These are phyloP conservation scores for Mortierella sp. DNA, from an alignment of 371 early-diverging fungal species.

Conservation along the genomic window DNA sequence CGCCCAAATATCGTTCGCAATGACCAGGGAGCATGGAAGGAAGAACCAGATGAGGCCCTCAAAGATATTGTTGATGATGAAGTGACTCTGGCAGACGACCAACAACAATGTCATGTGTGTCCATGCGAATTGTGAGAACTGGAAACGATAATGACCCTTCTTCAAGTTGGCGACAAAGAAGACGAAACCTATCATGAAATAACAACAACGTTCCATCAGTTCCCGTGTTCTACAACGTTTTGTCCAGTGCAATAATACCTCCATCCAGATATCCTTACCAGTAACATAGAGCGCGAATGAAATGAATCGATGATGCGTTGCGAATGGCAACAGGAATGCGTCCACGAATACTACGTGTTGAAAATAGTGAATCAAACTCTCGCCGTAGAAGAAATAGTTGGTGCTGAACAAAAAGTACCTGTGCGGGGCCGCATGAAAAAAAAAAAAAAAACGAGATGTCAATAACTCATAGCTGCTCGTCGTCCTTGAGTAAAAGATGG, in stretches of 20 bases:
- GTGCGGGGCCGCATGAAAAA: not conserved
- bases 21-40: conserved; percentile 91
- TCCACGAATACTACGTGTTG: conserved; percentile 82
- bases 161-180: conserved; percentile 93
- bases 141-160: conserved; percentile 88
- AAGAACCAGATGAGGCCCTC: conserved; percentile 98
- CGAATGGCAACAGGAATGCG: conserved; percentile 83
- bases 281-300: conserved; percentile 89
- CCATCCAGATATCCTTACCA: conserved; percentile 58
- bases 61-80: conserved; percentile 95
- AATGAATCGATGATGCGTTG: conserved; percentile 94
- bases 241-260: too few relatives aligned
- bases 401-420: conserved; percentile 87
- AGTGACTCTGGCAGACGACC: conserved; percentile 90
- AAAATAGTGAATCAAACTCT: conserved; percentile 90
- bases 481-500: too few relatives aligned
- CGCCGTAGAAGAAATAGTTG: conserved; percentile 94
- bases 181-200: conserved; percentile 80
- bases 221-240: too few relatives aligned
- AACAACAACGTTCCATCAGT: too few relatives aligned
- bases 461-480: too few relatives aligned
- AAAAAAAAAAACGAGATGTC: too few relatives aligned
- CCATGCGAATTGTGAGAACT: conserved; percentile 96
- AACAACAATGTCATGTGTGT: conserved; percentile 95
- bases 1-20: conserved; percentile 98